Percentiles rank a stretch among this genome's conserved stretches.
phyloP scores from a whole-genome alignment of 805 yeast species.

The Spencermartinsiella europaea region DNA sequence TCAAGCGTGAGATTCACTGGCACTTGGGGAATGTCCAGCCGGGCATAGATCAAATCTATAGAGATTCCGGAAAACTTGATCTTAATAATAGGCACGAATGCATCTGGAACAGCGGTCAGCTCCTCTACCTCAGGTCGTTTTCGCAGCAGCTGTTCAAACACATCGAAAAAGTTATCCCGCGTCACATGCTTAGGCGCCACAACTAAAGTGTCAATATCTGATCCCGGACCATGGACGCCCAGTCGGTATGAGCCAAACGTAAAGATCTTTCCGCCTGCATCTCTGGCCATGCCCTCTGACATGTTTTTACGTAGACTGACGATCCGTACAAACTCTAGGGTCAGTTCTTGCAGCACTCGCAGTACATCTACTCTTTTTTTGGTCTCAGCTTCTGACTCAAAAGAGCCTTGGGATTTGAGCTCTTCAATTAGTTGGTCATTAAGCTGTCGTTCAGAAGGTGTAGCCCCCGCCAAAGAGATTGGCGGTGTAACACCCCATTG shows the following conservation, averaged over 20 bases:
- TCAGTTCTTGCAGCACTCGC: conserved; percentile 61
- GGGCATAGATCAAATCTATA: conserved; percentile 84
- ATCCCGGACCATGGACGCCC: conserved; percentile 97
- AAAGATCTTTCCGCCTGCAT: conserved; percentile 97
- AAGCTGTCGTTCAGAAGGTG: conserved; percentile 67
- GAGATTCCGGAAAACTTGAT: conserved; percentile 86
- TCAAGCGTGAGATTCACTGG: conserved; percentile 69
- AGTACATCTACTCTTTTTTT: conserved; percentile 72
- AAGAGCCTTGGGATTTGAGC: conserved; percentile 76
- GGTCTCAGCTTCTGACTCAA: conserved; percentile 83
- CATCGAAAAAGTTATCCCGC: conserved; percentile 82
- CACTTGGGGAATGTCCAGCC: conserved; percentile 75
- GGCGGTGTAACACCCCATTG: conserved; percentile 76
- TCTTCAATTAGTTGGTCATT: conserved; percentile 77
- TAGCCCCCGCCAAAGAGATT: conserved; percentile 78
- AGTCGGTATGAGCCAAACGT: conserved; percentile 91
- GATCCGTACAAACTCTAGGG: conserved; percentile 73
- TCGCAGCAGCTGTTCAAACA: conserved; percentile 65
- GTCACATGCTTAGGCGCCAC: conserved; percentile 95
- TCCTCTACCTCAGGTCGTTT: conserved; percentile 81
- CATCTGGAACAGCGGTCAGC: conserved; percentile 91
- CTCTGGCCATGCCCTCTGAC: conserved; percentile 96
- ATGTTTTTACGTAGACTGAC: conserved; percentile 81
- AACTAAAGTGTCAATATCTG: conserved; percentile 94
- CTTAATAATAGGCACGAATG: conserved; percentile 95